phyloP scores from a whole-genome alignment of 352 stramenopile species.

The Pythium coloratum region DNA sequence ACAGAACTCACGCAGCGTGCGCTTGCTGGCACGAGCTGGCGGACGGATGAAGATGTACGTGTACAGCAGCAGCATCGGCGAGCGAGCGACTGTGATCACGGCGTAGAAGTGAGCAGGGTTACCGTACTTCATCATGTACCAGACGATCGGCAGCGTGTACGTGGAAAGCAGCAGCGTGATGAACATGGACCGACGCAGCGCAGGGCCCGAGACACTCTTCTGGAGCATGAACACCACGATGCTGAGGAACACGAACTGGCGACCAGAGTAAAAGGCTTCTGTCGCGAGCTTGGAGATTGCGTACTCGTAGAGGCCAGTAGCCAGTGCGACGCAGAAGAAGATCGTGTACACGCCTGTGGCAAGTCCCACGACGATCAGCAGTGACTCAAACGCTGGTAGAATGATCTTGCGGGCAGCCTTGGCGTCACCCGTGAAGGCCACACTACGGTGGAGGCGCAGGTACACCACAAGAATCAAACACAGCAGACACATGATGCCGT shows the following conservation, averaged over 20 bases:
- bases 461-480: constrained; percentile 24
- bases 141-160: constrained; percentile 35
- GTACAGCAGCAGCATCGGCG: constrained; percentile 29
- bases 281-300: constrained; percentile 16
- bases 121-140: background rate
- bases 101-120: constrained; percentile 12
- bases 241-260: constrained; percentile 41
- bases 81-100: constrained; percentile 13
- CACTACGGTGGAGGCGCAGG: constrained; percentile 33
- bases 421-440: constrained; percentile 33
- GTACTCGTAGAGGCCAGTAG: constrained; percentile 11
- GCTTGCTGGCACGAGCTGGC: constrained; percentile 21
- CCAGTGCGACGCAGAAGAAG: constrained; percentile 27
- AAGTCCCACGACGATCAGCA: constrained; percentile 38
- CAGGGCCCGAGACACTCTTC: constrained; percentile 35
- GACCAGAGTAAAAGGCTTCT: constrained; percentile 36
- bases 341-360: constrained; percentile 28
- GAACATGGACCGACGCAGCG: constrained; percentile 28
- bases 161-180: constrained; percentile 29
- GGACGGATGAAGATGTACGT: constrained; percentile 24
- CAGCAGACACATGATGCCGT: constrained; percentile 17
- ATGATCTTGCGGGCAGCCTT: constrained; percentile 37
- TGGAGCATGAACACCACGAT: constrained; percentile 42
- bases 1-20: constrained; percentile 28
- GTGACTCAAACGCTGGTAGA: constrained; percentile 41